Percentiles rank a stretch among this genome's conserved stretches.
These are phyloP conservation scores for Sutorius eximius DNA, from an alignment of 1,284 basidiomycete species.

Conservation along the genomic window DNA sequence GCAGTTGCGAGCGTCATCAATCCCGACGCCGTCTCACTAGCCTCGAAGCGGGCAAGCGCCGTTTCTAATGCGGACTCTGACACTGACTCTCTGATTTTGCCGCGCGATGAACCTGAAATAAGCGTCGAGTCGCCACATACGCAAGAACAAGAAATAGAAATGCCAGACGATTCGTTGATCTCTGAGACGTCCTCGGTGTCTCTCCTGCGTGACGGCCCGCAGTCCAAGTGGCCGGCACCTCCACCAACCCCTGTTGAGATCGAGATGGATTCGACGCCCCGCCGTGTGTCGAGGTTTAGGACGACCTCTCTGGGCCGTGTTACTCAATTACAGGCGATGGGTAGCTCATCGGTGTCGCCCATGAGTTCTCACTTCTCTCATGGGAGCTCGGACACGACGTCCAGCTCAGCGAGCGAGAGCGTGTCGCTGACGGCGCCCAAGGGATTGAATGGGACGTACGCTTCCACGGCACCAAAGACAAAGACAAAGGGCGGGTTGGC, in stretches of 20 bases:
- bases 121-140: slow-evolving; percentile 4
- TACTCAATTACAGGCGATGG: slow-evolving; percentile 24
- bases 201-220: slow-evolving; percentile 20
- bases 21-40: slow-evolving; percentile 22
- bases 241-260: slow-evolving; percentile 30
- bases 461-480: slow-evolving; percentile 6
- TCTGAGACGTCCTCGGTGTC: slow-evolving; percentile 22
- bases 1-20: slow-evolving; percentile 49
- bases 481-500: slow-evolving; percentile 21
- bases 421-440: slow-evolving; percentile 16
- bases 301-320: slow-evolving; percentile 32
- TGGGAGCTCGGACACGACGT: slow-evolving; percentile 27
- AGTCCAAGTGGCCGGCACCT: slow-evolving; percentile 32
- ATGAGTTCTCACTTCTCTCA: slow-evolving; percentile 24
- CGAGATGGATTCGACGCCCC: slow-evolving; percentile 26
- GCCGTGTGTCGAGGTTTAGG: slow-evolving; percentile 31
- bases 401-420: slow-evolving; percentile 25
- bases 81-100: neutral
- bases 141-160: slow-evolving; percentile 13
- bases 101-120: neutral
- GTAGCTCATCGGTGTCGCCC: slow-evolving; percentile 16
- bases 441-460: slow-evolving; percentile 10
- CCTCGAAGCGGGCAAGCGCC: slow-evolving; percentile 17
- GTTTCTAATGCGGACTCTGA: slow-evolving; percentile 10
- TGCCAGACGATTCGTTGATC: slow-evolving; percentile 12